phyloP scores from a whole-genome alignment of 2,329 filamentous ascomycete genomes.

The Canariomyces notabilis region DNA sequence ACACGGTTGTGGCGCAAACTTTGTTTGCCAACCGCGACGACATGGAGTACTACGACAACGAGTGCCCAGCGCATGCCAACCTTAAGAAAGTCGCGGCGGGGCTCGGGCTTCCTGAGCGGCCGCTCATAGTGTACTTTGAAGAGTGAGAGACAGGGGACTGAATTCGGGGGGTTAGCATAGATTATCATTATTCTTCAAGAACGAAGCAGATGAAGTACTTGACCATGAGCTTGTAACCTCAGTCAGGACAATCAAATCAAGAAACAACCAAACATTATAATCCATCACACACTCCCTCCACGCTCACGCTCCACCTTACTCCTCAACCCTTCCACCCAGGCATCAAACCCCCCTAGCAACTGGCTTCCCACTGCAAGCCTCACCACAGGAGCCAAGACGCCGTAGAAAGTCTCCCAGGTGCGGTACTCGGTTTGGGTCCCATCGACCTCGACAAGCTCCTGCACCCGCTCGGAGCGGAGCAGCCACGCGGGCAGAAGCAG shows the following conservation, averaged over 20 bases:
- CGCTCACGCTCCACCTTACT: constrained; percentile 28
- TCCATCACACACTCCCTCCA: background rate
- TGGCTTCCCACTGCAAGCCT: constrained; percentile 29
- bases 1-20: constrained; percentile 58
- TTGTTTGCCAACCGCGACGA: constrained; percentile 61
- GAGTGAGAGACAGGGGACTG: background rate
- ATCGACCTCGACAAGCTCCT: constrained; percentile 36
- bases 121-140: constrained; percentile 39
- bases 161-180: no score
- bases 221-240: no score
- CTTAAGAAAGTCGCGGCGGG: constrained; percentile 35
- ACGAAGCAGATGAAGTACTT: no score
- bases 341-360: constrained; percentile 33
- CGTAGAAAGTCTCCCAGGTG: constrained; percentile 44
- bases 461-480: constrained; percentile 37
- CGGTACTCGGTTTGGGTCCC: constrained; percentile 37
- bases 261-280: no score
- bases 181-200: no score
- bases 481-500: constrained; percentile 27
- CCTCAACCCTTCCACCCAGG: constrained; percentile 38
- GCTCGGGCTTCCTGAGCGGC: constrained; percentile 32
- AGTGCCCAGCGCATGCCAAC: constrained; percentile 39
- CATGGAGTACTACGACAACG: constrained; percentile 64
- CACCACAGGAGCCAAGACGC: constrained; percentile 33
- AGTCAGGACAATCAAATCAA: no score